These are phyloP conservation scores for Nissolia schottii DNA, from an alignment of 306 rosid genomes.

Conservation along the genomic window DNA sequence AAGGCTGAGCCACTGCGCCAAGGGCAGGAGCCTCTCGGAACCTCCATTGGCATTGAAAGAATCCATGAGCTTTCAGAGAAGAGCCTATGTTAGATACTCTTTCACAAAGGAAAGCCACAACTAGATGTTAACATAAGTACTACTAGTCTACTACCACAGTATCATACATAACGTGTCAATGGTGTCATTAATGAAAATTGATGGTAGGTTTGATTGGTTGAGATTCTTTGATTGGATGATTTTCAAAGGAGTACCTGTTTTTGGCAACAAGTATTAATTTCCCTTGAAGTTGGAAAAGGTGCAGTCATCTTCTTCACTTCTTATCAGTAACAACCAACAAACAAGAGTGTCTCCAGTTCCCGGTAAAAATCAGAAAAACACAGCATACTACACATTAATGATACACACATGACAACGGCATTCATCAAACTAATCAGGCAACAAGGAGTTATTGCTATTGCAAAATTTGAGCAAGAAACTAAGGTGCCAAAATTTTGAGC, in stretches of 20 bases:
- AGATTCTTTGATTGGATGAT: background rate
- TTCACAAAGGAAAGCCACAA: slow-evolving; percentile 47
- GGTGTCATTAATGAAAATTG: background rate
- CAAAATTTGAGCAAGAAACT: background rate
- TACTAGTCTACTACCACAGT: background rate
- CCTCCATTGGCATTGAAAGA: slow-evolving; percentile 19
- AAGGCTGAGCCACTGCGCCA: slow-evolving; percentile 65
- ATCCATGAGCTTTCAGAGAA: slow-evolving; percentile 46
- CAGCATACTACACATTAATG: background rate
- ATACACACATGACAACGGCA: background rate
- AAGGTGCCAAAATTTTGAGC: background rate
- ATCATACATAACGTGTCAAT: background rate
- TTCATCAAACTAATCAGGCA: background rate
- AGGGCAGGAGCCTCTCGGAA: slow-evolving; percentile 34
- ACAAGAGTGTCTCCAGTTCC: no score
- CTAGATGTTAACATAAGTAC: background rate
- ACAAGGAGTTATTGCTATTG: slow-evolving; percentile 2
- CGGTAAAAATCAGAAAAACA: background rate
- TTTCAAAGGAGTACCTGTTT: background rate
- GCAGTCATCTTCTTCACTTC: background rate
- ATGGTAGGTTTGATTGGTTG: background rate
- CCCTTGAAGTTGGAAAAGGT: background rate
- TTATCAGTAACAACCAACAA: background rate
- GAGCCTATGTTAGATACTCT: slow-evolving; percentile 15
- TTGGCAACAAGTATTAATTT: background rate